Evolutionary conservation across 2,329 filamentous ascomycete species (phyloP).

Genomic region (Zasmidium citrigriseum): DNA sequence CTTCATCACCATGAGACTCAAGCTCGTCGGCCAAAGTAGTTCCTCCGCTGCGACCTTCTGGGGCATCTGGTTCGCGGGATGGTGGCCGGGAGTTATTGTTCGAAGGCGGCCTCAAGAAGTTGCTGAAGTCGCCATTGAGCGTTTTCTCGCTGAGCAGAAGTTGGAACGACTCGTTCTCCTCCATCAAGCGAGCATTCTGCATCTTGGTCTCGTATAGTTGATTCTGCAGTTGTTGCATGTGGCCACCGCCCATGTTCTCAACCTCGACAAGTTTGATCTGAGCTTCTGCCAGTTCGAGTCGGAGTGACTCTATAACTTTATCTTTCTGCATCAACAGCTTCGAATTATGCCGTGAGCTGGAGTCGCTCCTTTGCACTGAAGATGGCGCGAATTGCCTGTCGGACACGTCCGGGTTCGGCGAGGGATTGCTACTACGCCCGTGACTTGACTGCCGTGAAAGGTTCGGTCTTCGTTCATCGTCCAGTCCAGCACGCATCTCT

Average conservation of each 20-base stretch:
- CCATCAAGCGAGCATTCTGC: slow-evolving; percentile 93
- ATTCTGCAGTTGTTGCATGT: slow-evolving; percentile 85
- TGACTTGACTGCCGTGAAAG: slow-evolving; percentile 38
- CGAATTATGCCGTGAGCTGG: slow-evolving; percentile 65
- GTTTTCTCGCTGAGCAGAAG: slow-evolving; percentile 92
- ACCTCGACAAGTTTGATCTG: slow-evolving; percentile 95
- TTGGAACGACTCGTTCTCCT: slow-evolving; percentile 98
- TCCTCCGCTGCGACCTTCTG: slow-evolving; percentile 30
- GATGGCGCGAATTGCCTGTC: slow-evolving; percentile 72
- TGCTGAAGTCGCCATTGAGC: slow-evolving; percentile 92
- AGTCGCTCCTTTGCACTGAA: slow-evolving; percentile 83
- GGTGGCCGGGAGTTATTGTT: slow-evolving; percentile 56
- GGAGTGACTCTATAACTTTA: slow-evolving; percentile 88
- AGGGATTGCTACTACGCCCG: slow-evolving; percentile 37
- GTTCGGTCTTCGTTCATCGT: slow-evolving; percentile 55
- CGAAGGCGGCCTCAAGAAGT: slow-evolving; percentile 43
- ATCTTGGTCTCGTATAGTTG: slow-evolving; percentile 89
- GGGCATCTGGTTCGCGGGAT: slow-evolving; percentile 35
- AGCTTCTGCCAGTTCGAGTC: slow-evolving; percentile 88
- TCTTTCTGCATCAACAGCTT: slow-evolving; percentile 93
- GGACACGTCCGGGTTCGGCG: slow-evolving; percentile 64
- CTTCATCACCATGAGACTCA: slow-evolving; percentile 60
- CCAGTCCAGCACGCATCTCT: slow-evolving; percentile 56
- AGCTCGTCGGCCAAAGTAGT: slow-evolving; percentile 86
- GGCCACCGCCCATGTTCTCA: slow-evolving; percentile 87